Base-by-base conservation (phyloP, 192 early-diverging fungal genomes). In the Dissophora globulifera region DNA sequence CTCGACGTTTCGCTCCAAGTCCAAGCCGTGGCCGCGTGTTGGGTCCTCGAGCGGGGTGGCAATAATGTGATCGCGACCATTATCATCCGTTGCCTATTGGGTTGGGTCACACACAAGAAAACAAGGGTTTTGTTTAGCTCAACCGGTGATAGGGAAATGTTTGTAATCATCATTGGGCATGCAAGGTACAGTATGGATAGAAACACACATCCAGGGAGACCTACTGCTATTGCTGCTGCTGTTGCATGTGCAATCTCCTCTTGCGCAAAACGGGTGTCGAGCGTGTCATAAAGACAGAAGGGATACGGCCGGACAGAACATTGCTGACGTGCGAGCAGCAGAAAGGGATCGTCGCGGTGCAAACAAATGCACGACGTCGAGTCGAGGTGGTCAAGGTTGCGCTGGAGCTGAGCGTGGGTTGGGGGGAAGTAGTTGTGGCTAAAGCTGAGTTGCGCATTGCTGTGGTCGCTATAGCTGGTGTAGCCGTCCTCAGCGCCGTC, bases 361-460 rank as follows among this genome's bases (percentile, higher is more conserved):
- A 62, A 23, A 50, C 59, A 62, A 48, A 50, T n/a, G 48, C 59
- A 62, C 2, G 59, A 29, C 17, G 46, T 38, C 5, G 30, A 33
- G 22, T 54, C 3, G 19, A 54, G 31, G 13, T 54, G 31, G 51
- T n/a, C n/a, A n/a, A n/a, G n/a, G n/a, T n/a, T n/a, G n/a, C n/a
- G n/a, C n/a, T n/a, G n/a, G n/a, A n/a, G n/a, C n/a, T n/a, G n/a
- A n/a, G n/a, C n/a, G n/a, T n/a, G n/a, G n/a, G 46, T 38, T 9
- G 30, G 52, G 22, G 33, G 15, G 19, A 54, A n/a, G 13, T 54
- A n/a, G 51, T 33, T 38, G 52, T 33, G 13, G 20, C 40, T 5
- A 22, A 13, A 32, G 31, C 23, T 38, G 52, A 1, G 4, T 8
- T n/a, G 13, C 6, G 32, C 17, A n/a, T 45, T 45, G 43, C 43